Conservation (phyloP, 768 basidiomycete species). For the Holtermanniella nyarrowii region DNA sequence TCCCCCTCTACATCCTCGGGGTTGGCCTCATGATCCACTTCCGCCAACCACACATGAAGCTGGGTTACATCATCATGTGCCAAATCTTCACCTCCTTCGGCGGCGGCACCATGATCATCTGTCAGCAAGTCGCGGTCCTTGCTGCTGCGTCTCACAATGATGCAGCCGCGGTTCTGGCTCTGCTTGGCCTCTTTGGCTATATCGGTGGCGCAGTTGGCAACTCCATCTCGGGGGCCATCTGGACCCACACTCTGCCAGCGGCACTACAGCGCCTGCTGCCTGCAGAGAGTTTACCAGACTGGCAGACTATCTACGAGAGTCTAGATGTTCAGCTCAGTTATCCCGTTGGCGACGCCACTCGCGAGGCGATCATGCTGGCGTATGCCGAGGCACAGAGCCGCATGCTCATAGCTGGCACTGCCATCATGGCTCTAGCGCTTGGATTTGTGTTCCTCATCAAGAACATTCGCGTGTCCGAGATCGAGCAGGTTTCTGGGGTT, state of each 20-base stretch:
- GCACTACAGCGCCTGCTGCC: constrained; percentile 18
- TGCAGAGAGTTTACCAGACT: constrained; percentile 10
- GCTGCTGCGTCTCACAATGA: constrained; percentile 21
- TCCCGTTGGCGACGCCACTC: constrained; percentile 20
- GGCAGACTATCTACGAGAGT: constrained; percentile 22
- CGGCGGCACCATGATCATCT: constrained; percentile 18
- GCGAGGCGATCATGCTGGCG: constrained; percentile 21
- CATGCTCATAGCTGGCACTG: constrained; percentile 29
- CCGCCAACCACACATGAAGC: constrained; percentile 13
- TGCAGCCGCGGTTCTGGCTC: constrained; percentile 15
- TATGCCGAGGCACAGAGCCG: constrained; percentile 27
- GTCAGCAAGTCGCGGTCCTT: constrained; percentile 25
- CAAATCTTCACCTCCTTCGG: constrained; percentile 30
- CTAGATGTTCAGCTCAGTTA: constrained; percentile 23
- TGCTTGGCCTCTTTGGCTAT: constrained; percentile 19
- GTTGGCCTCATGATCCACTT: constrained; percentile 30
- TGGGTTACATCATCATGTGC: constrained; percentile 24
- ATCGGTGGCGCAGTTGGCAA: constrained; percentile 14
- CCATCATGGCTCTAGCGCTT: constrained; percentile 17
- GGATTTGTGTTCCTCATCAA: constrained; percentile 17
- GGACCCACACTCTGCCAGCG: constrained; percentile 29
- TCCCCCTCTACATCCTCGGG: constrained; percentile 20
- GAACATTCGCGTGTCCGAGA: constrained; percentile 23
- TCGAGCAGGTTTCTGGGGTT: constrained; percentile 31
- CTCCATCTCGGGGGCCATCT: constrained; percentile 35